Conservation (phyloP, 495 filamentous ascomycete species). For the Annulohypoxylon moriforme region DNA sequence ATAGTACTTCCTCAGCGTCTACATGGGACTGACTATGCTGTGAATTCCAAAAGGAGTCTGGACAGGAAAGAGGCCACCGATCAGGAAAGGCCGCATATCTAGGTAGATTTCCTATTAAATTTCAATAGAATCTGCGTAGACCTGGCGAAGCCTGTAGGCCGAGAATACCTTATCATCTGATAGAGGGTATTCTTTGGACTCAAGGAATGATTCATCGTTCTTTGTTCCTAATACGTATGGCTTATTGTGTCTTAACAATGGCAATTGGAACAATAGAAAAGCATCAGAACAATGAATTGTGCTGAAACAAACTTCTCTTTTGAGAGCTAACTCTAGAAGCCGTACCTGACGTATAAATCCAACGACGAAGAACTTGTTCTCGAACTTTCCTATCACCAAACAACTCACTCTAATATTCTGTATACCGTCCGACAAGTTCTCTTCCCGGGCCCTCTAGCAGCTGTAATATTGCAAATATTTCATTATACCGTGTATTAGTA, state of each 20-base stretch:
- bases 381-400: neutral
- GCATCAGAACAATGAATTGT: neutral
- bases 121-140: too few species aligned
- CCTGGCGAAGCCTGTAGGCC: too few species aligned
- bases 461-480: slow-evolving; percentile 2
- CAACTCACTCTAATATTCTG: neutral
- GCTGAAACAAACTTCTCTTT: neutral
- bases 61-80: too few species aligned
- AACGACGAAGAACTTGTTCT: neutral
- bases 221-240: neutral
- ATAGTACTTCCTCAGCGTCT: too few species aligned
- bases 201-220: neutral
- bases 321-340: neutral
- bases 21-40: too few species aligned
- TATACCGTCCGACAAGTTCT: neutral
- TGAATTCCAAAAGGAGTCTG: too few species aligned
- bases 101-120: too few species aligned
- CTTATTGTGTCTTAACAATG: neutral
- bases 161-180: too few species aligned
- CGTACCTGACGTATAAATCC: neutral
- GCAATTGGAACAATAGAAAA: neutral
- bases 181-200: neutral
- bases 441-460: neutral
- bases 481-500: neutral
- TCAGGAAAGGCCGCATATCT: too few species aligned